Conservation (phyloP, 768 basidiomycete genomes). For the Candolleomyces efflorescens region DNA sequence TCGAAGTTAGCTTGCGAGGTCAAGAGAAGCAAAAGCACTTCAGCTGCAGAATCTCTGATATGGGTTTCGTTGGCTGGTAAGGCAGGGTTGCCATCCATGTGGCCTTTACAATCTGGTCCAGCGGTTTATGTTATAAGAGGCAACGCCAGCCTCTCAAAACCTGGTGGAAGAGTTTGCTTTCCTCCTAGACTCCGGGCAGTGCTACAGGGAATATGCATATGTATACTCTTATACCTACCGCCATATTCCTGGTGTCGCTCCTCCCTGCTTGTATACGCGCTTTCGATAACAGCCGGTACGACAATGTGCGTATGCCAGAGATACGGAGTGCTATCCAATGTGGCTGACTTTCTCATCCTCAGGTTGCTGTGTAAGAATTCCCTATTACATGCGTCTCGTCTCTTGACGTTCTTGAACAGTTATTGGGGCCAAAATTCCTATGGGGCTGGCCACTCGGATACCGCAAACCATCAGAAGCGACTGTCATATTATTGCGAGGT, state of each 20-base stretch:
- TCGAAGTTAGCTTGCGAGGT: background rate
- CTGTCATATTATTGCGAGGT: slow-evolving; percentile 65
- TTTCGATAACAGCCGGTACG: slow-evolving; percentile 55
- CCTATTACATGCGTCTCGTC: background rate
- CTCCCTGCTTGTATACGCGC: slow-evolving; percentile 17
- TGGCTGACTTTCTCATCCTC: slow-evolving; percentile 2
- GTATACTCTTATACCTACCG: background rate
- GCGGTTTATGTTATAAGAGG: background rate
- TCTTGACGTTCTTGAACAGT: slow-evolving; percentile 23
- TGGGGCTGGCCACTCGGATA: slow-evolving; percentile 49
- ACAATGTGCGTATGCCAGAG: slow-evolving; percentile 48
- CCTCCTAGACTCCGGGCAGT: background rate
- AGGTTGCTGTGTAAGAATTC: slow-evolving; percentile 53
- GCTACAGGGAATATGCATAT: background rate
- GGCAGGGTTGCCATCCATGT: background rate
- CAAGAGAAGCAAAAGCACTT: slow-evolving; percentile 4
- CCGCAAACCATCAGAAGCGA: slow-evolving; percentile 54
- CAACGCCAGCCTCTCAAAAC: background rate
- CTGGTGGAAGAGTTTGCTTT: background rate
- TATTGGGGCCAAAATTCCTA: slow-evolving; percentile 80
- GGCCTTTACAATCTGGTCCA: background rate
- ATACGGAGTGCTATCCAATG: background rate
- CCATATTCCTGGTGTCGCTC: slow-evolving; percentile 3
- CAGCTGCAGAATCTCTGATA: background rate
- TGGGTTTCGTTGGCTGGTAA: background rate